These are phyloP conservation scores for Claviceps sp. DNA, from an alignment of 2,329 filamentous ascomycete genomes.

Conservation along the genomic window DNA sequence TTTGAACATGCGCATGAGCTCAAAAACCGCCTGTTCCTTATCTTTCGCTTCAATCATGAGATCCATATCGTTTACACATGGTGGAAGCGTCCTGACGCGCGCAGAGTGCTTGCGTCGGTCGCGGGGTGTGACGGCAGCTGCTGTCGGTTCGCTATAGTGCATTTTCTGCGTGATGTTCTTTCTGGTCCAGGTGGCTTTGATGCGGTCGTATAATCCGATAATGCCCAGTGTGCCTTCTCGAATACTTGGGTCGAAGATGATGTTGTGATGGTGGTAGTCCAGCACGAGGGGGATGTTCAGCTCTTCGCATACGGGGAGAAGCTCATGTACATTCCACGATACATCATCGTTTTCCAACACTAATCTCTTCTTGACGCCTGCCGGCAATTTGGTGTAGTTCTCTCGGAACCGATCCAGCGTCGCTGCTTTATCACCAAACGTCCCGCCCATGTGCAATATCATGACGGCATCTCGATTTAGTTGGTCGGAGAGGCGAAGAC, in stretches of 20 bases:
- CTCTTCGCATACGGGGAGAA: slow-evolving; percentile 82
- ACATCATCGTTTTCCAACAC: slow-evolving; percentile 95
- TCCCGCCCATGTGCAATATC: slow-evolving; percentile 87
- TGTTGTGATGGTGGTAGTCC: slow-evolving; percentile 93
- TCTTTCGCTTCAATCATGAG: slow-evolving; percentile 99
- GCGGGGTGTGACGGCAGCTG: slow-evolving; percentile 53
- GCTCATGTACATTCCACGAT: slow-evolving; percentile 79
- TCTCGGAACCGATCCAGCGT: slow-evolving; percentile 66
- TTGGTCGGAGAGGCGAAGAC: slow-evolving; percentile 66
- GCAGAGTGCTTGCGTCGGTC: slow-evolving; percentile 78
- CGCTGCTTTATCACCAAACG: slow-evolving; percentile 73
- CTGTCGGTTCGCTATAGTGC: slow-evolving; percentile 75
- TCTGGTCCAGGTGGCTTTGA: slow-evolving; percentile 68
- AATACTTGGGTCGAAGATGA: slow-evolving; percentile 63
- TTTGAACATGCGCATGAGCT: slow-evolving; percentile 79
- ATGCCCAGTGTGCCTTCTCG: slow-evolving; percentile 81
- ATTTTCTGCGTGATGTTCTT: slow-evolving; percentile 89
- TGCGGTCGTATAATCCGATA: slow-evolving; percentile 57
- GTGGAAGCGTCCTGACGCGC: slow-evolving; percentile 66
- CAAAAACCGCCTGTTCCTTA: slow-evolving; percentile 93
- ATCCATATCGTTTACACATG: slow-evolving; percentile 73
- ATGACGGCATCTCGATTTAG: slow-evolving; percentile 78
- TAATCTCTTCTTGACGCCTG: slow-evolving; percentile 62
- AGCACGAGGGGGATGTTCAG: slow-evolving; percentile 87
- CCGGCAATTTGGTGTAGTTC: slow-evolving; percentile 55